Evolutionary conservation across 2,329 filamentous ascomycete species (phyloP).

Genomic region (Scytalidium sp.): DNA sequence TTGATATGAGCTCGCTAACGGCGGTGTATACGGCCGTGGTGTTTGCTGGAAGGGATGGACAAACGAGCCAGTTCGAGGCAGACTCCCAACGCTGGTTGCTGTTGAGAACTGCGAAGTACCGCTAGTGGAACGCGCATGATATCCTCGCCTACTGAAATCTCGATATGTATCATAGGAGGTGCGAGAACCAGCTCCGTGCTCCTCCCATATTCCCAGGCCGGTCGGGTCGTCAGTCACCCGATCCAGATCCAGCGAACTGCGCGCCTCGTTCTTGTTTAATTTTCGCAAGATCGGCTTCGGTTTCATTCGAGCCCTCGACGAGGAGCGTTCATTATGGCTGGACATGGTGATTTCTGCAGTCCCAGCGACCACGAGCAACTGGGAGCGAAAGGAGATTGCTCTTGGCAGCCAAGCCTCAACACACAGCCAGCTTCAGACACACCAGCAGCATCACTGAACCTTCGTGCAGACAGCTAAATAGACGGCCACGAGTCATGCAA

Average conservation of each 20-base stretch:
- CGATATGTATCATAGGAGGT: constrained; percentile 20
- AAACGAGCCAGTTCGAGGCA: constrained; percentile 40
- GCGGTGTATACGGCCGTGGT: constrained; percentile 58
- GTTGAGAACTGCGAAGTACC: constrained; percentile 52
- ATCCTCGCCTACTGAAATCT: constrained; percentile 18
- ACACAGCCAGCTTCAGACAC: background rate
- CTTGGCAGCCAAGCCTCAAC: background rate
- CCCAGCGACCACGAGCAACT: no score
- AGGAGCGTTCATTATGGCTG: constrained; percentile 18
- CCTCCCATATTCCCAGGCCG: constrained; percentile 32
- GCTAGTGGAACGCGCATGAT: constrained; percentile 56
- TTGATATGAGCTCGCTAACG: constrained; percentile 48
- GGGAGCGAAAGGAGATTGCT: no score
- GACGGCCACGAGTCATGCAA: background rate
- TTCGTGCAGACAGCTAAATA: background rate
- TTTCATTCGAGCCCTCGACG: constrained; percentile 21
- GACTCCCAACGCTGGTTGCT: constrained; percentile 49
- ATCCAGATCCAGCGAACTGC: constrained; percentile 61
- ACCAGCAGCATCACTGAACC: background rate
- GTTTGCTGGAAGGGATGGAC: constrained; percentile 65
- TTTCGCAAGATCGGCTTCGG: constrained; percentile 63
- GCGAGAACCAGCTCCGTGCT: constrained; percentile 23
- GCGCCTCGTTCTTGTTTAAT: constrained; percentile 46
- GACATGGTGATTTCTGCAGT: constrained; percentile 16
- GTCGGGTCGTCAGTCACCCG: constrained; percentile 56